Evolutionary conservation across 2,329 filamentous ascomycete species (phyloP), one percentile per base, ranked within the genome.

Genomic region (Coleophoma crateriformis): DNA sequence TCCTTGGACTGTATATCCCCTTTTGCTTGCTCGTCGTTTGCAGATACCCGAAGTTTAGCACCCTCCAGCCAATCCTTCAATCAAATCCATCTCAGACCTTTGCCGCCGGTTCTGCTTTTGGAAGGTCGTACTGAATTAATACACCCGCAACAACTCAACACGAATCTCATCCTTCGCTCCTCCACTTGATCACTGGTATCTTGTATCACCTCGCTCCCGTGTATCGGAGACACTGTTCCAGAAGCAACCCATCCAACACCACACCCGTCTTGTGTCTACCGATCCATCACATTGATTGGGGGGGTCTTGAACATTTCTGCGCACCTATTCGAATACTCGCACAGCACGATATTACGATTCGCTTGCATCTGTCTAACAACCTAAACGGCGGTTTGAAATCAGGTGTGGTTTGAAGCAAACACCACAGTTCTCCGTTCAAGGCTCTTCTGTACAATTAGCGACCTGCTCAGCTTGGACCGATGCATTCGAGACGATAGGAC

Each of bases 11-110:
- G 44, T 46, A 37, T 47, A 17, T n/a, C 14, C 5, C 45, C 19
- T 49, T 55, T 54, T 13, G 47, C 50, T 52, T 51, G 48, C 47
- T 52, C 48, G n/a, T 43, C 43, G 57, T 13, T 17, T 3, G 14
- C 7, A 8, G 53, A 57, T 55, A 55, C 55, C 54, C 52, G 51
- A 49, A 53, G 51, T 49, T 50, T 52, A 37, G 49, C 77, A 94
- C 61, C 86, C 79, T 19, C 89, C 92, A 1, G 90, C 90, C 3
- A 87, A 92, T 33, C 88, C 85, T 67, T 96, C 91, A 66, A 96
- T 65, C 86, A 2, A 19, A 19, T 19, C 19, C 19, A 90, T 13
- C 88, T 91, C 90, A 12, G 96, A 79, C 37, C 74, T 46, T 46
- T 38, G 45, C 51, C 48, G 38, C 53, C 54, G 54, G 48, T 49